Evolutionary conservation across 2,329 filamentous ascomycete genomes (phyloP), one percentile per base, ranked within the genome.

Genomic region (Ceratocystis alfenasii): DNA sequence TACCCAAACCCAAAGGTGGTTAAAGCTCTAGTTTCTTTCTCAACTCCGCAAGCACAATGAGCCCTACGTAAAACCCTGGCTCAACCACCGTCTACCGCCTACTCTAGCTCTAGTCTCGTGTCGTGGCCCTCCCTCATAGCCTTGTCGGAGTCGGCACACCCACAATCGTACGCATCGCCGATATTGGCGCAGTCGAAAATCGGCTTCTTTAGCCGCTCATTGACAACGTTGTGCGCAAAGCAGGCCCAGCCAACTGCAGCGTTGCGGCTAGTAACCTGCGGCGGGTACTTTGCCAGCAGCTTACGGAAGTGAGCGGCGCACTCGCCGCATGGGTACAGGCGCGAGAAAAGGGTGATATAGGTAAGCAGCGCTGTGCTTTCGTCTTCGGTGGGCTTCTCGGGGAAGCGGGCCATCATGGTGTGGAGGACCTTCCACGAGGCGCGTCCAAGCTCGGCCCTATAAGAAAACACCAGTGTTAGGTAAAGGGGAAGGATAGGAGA

Each of bases 81-180:
- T 8, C 25, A 17, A 17, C 25, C 30, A 8, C 36, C 17, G 28
- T n/a, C 28, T 5, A 53, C 28, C 15, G n/a, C 65, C 67, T 67
- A 66, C 67, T 69, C 73, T 61, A 69, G 70, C 48, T 70, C 71
- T 57, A 72, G 72, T 25, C 69, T 72, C 44, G 70, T 71, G 65
- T 70, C 73, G 63, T 68, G 69, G 1, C 70, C 72, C 61, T 71
- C 69, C 67, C 72, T 71, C 71, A 75, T 77, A 69, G 79, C 77
- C 70, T 79, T 78, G 20, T 79, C 79, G 68, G 85, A 83, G n/a
- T 87, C 85, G 15, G 83, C 85, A 71, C 86, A 88, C 0, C 86
- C 86, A 71, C 86, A 88, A 72, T 88, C 85, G 74, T 88, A 88
- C 72, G 86, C 86, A 71, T 88, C 85, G 17, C 85, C 85, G 71